phyloP scores from a whole-genome alignment of 768 basidiomycete genomes.

The Pleurotus giganteus region DNA sequence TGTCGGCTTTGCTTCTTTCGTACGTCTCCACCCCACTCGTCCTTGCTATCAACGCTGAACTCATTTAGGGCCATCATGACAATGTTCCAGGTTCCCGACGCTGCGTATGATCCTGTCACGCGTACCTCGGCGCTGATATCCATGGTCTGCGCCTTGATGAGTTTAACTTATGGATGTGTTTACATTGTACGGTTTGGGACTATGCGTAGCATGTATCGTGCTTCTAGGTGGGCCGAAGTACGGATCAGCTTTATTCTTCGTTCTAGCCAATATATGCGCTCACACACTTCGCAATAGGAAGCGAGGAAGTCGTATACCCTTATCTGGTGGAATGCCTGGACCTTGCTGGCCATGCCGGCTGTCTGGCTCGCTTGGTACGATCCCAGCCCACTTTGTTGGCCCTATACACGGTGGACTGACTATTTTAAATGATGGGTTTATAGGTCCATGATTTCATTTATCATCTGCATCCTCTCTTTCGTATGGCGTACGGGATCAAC shows the following conservation, averaged over 20 bases:
- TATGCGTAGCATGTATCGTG: constrained; percentile 72
- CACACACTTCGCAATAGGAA: constrained; percentile 38
- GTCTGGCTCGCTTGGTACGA: constrained; percentile 68
- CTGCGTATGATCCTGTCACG: constrained; percentile 57
- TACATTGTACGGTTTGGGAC: constrained; percentile 71
- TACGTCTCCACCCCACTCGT: constrained; percentile 25
- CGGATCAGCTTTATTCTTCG: constrained; percentile 7
- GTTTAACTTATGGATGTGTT: constrained; percentile 69
- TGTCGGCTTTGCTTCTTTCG: constrained; percentile 61
- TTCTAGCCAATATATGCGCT: not conserved
- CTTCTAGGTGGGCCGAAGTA: constrained; percentile 73
- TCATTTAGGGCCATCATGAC: constrained; percentile 60
- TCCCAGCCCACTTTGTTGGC: not conserved
- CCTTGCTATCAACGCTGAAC: not conserved
- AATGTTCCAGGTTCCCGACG: constrained; percentile 57
- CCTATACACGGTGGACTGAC: not conserved
- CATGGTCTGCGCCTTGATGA: constrained; percentile 65
- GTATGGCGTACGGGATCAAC: constrained; percentile 68
- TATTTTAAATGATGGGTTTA: not conserved
- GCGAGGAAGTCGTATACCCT: constrained; percentile 36
- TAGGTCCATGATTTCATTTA: constrained; percentile 69
- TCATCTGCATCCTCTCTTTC: constrained; percentile 60
- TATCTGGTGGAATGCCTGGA: constrained; percentile 59
- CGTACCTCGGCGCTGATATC: constrained; percentile 64
- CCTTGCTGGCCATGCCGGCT: constrained; percentile 60